A percentile compares a stretch with the other conserved stretches of the same genome.
Conservation (phyloP, 2,329 filamentous ascomycete genomes). For the Scortechinia acanthostroma region DNA sequence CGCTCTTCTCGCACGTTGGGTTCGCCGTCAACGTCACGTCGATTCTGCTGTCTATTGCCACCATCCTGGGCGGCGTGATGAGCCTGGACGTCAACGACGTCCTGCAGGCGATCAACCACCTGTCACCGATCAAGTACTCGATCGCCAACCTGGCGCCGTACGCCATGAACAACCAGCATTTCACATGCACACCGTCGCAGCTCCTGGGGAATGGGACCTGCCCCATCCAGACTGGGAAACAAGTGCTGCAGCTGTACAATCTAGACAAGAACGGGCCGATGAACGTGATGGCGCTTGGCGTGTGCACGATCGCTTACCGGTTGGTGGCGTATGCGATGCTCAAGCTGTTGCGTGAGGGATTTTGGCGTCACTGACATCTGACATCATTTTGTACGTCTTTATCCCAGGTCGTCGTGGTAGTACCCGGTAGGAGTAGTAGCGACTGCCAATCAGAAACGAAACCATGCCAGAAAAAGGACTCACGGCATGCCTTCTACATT, state of each 20-base stretch:
- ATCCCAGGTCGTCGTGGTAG: too few relatives aligned
- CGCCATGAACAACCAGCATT: conserved; percentile 48
- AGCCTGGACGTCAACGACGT: conserved; percentile 63
- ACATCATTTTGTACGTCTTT: too few relatives aligned
- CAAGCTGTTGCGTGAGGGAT: too few relatives aligned
- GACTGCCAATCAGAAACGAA: too few relatives aligned
- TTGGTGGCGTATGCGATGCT: conserved; percentile 51
- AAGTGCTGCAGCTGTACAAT: conserved; percentile 63
- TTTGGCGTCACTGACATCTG: too few relatives aligned
- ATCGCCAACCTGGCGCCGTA: conserved; percentile 62
- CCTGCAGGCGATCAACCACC: conserved; percentile 63
- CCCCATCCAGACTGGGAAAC: conserved; percentile 55
- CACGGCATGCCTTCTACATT: too few relatives aligned
- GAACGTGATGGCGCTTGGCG: conserved; percentile 56
- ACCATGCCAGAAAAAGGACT: too few relatives aligned
- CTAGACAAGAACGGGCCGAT: conserved; percentile 52
- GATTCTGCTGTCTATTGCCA: conserved; percentile 63
- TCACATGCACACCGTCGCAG: conserved; percentile 58
- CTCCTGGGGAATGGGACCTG: conserved; percentile 44
- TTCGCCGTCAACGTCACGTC: conserved; percentile 71
- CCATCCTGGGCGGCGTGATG: conserved; percentile 66
- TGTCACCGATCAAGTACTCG: conserved; percentile 66
- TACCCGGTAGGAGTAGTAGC: too few relatives aligned
- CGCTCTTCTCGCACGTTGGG: conserved; percentile 66
- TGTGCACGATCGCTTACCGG: conserved; percentile 59